Conservation (phyloP, 2,329 filamentous ascomycete genomes). For the Cercospora sp. region DNA sequence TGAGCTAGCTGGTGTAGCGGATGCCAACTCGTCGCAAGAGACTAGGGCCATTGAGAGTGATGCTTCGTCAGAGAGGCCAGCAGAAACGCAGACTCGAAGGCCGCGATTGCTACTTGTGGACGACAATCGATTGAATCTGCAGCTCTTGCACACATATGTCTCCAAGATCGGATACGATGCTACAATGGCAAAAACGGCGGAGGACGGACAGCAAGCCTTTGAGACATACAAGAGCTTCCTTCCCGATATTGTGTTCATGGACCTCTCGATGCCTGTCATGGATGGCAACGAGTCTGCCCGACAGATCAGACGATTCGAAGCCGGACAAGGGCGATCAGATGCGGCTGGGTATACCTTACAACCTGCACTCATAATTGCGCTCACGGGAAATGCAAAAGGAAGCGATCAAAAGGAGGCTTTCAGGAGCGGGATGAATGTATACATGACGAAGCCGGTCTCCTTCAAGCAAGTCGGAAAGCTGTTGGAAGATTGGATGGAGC, state of each 20-base stretch:
- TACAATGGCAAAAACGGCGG: slow-evolving; percentile 43
- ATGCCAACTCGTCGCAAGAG: neutral
- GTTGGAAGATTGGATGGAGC: slow-evolving; percentile 24
- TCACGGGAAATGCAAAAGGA: slow-evolving; percentile 38
- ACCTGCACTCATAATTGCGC: slow-evolving; percentile 32
- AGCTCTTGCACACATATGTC: slow-evolving; percentile 39
- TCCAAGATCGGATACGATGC: slow-evolving; percentile 27
- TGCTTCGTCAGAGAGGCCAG: slow-evolving; percentile 7
- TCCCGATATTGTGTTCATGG: slow-evolving; percentile 55
- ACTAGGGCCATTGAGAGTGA: neutral
- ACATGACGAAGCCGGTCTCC: slow-evolving; percentile 39
- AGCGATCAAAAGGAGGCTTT: slow-evolving; percentile 35
- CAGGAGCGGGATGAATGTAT: slow-evolving; percentile 36
- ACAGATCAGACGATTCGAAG: slow-evolving; percentile 35
- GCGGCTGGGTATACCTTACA: neutral
- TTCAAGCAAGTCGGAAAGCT: slow-evolving; percentile 32
- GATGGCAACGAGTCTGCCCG: slow-evolving; percentile 37
- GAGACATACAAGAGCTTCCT: slow-evolving; percentile 42
- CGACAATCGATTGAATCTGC: slow-evolving; percentile 35
- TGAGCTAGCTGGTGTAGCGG: neutral
- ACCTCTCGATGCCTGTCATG: slow-evolving; percentile 42
- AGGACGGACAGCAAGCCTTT: slow-evolving; percentile 52
- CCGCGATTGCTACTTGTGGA: slow-evolving; percentile 34
- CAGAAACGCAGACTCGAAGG: slow-evolving; percentile 16
- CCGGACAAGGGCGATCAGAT: slow-evolving; percentile 8